phyloP scores from a whole-genome alignment of 495 filamentous ascomycete genomes.

The Penicillium longicatenatum region DNA sequence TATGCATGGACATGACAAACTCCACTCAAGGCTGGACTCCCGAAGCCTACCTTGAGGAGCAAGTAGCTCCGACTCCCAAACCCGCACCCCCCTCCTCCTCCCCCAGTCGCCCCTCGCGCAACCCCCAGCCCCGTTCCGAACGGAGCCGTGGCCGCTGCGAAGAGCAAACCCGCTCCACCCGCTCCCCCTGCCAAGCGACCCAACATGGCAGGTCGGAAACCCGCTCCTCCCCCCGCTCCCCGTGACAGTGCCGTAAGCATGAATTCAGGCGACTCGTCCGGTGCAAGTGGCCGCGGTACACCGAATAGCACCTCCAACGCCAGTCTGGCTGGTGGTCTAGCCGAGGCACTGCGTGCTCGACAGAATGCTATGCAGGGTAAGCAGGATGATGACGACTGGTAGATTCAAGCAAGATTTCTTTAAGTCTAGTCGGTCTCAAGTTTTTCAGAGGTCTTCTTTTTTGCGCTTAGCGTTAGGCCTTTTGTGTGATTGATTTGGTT shows the following conservation, averaged over 20 bases:
- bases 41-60: constrained; percentile 87
- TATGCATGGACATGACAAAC: constrained; percentile 68
- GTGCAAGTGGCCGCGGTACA: constrained; percentile 67
- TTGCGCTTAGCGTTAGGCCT: constrained; percentile 32
- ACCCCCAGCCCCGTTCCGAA: constrained; percentile 50
- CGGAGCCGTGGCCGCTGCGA: constrained; percentile 53
- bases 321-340: constrained; percentile 81
- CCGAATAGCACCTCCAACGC: constrained; percentile 65
- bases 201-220: constrained; percentile 62
- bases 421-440: constrained; percentile 18
- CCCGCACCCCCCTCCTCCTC: constrained; percentile 59
- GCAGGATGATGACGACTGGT: constrained; percentile 72
- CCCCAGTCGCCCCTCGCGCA: constrained; percentile 56
- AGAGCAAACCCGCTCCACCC: constrained; percentile 73
- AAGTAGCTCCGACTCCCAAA: constrained; percentile 47
- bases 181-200: constrained; percentile 90
- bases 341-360: constrained; percentile 75
- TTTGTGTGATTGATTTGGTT: constrained; percentile 11
- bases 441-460: constrained; percentile 12
- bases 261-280: constrained; percentile 61
- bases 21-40: constrained; percentile 86
- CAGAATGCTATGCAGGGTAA: constrained; percentile 68
- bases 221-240: constrained; percentile 61
- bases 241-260: constrained; percentile 74
- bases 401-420: constrained; percentile 9